Evolutionary conservation across 2,329 filamentous ascomycete species (phyloP).

Genomic region (Alternaria sp.): DNA sequence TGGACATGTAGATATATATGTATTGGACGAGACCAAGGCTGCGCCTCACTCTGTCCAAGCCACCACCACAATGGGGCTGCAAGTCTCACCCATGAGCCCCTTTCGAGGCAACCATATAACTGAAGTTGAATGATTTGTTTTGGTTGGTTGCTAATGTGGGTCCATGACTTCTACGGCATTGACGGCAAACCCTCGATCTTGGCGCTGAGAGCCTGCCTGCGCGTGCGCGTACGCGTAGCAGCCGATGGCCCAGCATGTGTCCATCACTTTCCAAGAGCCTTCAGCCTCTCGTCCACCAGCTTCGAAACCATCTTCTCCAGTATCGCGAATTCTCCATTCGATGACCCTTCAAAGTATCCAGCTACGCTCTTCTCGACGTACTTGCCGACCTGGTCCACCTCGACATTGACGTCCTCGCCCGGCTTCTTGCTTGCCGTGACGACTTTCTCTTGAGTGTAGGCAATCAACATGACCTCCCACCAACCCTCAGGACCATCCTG

Average conservation of each 20-base stretch:
- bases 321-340: conserved; percentile 58
- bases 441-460: conserved; percentile 93
- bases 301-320: conserved; percentile 64
- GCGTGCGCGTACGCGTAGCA: neutral
- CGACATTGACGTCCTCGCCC: conserved; percentile 86
- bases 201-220: neutral
- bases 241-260: neutral
- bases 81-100: conserved; percentile 30
- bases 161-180: conserved; percentile 3
- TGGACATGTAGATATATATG: conserved; percentile 29
- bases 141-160: conserved; percentile 10
- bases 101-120: conserved; percentile 10
- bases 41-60: conserved; percentile 45
- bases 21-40: conserved; percentile 30
- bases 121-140: neutral
- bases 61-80: conserved; percentile 27
- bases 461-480: conserved; percentile 96
- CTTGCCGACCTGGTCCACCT: conserved; percentile 88
- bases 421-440: conserved; percentile 78
- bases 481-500: conserved; percentile 80
- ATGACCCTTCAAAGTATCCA: conserved; percentile 72
- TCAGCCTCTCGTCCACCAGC: conserved; percentile 74
- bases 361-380: conserved; percentile 89
- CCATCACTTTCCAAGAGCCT: conserved; percentile 43
- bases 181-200: conserved; percentile 3